Conservation (phyloP, 202 grass and related monocot genomes). For the Eragrostis tef region DNA sequence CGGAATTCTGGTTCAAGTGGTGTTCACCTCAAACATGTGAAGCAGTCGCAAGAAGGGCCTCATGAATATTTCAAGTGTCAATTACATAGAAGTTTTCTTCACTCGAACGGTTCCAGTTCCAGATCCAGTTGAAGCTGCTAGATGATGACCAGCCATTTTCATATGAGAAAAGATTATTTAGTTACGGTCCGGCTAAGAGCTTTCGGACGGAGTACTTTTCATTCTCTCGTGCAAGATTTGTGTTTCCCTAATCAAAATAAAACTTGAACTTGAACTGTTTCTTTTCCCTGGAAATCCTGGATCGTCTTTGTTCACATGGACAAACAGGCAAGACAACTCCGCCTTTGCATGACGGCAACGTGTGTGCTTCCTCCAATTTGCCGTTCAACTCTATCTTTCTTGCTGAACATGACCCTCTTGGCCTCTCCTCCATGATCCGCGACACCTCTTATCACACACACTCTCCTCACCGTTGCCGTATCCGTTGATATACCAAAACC, state of each 20-base stretch:
- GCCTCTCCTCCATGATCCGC: no score
- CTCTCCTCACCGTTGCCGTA: no score
- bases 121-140: neutral
- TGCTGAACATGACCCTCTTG: no score
- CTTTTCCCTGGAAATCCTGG: no score
- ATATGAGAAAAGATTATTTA: neutral
- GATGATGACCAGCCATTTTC: neutral
- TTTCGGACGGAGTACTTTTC: neutral
- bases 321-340: no score
- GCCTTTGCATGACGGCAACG: no score
- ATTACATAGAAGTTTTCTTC: neutral
- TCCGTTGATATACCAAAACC: no score
- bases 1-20: neutral
- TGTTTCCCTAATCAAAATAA: neutral
- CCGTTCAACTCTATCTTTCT: no score
- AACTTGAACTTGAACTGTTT: no score
- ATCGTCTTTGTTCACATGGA: no score
- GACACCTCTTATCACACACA: no score
- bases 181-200: neutral
- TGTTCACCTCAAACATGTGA: slow-evolving; percentile 21
- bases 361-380: no score
- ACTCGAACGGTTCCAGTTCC: neutral
- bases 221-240: neutral
- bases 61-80: neutral
- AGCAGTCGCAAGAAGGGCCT: neutral